These are phyloP conservation scores for Inonotus obliquus DNA, from an alignment of 1,284 basidiomycete genomes.

Conservation along the genomic window DNA sequence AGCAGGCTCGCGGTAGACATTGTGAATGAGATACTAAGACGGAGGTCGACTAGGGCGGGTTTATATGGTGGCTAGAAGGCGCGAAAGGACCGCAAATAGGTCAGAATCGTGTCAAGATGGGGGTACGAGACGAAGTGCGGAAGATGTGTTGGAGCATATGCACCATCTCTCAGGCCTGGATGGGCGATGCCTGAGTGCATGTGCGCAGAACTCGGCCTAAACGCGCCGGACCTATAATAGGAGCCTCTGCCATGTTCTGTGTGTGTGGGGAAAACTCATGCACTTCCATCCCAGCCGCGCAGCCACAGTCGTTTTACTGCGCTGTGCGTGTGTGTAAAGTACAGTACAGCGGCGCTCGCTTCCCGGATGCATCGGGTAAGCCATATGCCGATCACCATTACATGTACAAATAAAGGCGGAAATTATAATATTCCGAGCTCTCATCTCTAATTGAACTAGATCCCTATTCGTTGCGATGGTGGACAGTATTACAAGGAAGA, in stretches of 20 bases:
- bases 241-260: background rate
- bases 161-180: conserved; percentile 7
- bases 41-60: background rate
- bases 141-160: conserved; percentile 9
- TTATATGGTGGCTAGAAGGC: background rate
- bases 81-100: background rate
- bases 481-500: conserved; percentile 14
- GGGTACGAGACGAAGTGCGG: background rate
- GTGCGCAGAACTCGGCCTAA: background rate
- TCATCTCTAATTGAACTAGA: background rate
- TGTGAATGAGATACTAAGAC: background rate
- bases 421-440: background rate
- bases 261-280: conserved; percentile 8
- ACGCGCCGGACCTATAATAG: conserved; percentile 6
- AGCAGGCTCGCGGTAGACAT: conserved; percentile 43
- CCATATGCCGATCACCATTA: background rate
- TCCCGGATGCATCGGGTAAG: background rate
- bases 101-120: background rate
- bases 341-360: background rate
- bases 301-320: background rate
- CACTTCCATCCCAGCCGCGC: background rate
- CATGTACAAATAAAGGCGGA: background rate
- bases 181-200: background rate
- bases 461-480: background rate
- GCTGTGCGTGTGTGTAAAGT: background rate